These are phyloP conservation scores for Fusarium albosuccineum DNA, from an alignment of 2,329 filamentous ascomycete genomes.

Conservation along the genomic window DNA sequence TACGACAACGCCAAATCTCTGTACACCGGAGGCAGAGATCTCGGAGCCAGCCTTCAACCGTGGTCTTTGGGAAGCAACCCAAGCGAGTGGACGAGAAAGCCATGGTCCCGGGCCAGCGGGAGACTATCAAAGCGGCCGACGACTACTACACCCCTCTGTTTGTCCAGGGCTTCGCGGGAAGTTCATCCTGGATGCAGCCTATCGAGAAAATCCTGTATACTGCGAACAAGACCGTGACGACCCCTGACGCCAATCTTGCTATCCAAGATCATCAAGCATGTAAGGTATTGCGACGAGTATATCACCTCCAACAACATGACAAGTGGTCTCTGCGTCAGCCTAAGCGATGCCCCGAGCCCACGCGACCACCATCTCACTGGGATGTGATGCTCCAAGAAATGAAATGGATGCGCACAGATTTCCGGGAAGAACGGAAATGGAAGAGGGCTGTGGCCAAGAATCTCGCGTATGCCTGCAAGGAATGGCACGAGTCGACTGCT, in stretches of 20 bases:
- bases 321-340: slow-evolving; percentile 94
- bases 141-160: slow-evolving; percentile 76
- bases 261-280: slow-evolving; percentile 90
- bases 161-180: slow-evolving; percentile 68
- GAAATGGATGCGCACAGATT: slow-evolving; percentile 99
- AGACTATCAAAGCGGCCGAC: slow-evolving; percentile 62
- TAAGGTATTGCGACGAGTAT: slow-evolving; percentile 86
- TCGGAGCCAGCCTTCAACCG: slow-evolving; percentile 77
- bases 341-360: slow-evolving; percentile 85
- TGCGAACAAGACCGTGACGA: slow-evolving; percentile 91
- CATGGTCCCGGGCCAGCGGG: slow-evolving; percentile 56
- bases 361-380: slow-evolving; percentile 81
- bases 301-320: slow-evolving; percentile 89
- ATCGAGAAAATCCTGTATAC: slow-evolving; percentile 81
- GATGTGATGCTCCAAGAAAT: slow-evolving; percentile 90
- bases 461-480: slow-evolving; percentile 84
- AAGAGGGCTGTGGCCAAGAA: slow-evolving; percentile 85
- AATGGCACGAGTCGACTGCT: slow-evolving; percentile 77
- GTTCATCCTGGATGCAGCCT: slow-evolving; percentile 71
- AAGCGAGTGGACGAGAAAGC: slow-evolving; percentile 63
- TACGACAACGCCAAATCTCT: slow-evolving; percentile 46
- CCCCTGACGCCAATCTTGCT: slow-evolving; percentile 84
- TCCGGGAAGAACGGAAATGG: slow-evolving; percentile 94
- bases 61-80: slow-evolving; percentile 80
- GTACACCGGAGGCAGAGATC: slow-evolving; percentile 67